Conservation (phyloP, 2,329 filamentous ascomycete genomes). For the Arthrobotrys musiformis region DNA sequence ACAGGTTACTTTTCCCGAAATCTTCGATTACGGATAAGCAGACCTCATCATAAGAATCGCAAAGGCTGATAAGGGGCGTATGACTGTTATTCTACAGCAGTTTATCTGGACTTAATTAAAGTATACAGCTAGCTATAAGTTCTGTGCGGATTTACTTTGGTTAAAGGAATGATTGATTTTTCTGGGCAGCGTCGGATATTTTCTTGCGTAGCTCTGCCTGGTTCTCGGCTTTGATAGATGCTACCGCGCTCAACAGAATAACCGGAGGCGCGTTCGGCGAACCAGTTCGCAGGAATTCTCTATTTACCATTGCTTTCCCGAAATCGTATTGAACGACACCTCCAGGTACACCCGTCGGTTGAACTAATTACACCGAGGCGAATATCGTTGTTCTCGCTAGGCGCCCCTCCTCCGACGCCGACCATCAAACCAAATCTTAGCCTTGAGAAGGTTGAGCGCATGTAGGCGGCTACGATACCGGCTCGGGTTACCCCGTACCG, state of each 20-base stretch:
- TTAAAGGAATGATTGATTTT: no score
- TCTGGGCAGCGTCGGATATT: no score
- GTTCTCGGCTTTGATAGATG: no score
- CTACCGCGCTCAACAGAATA: background rate
- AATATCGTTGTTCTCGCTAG: background rate
- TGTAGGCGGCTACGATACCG: background rate
- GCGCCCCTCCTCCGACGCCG: background rate
- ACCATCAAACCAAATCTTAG: constrained; percentile 4
- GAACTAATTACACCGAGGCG: background rate
- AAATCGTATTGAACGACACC: constrained; percentile 16
- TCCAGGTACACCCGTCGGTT: background rate
- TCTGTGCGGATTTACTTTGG: no score
- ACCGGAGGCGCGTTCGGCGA: background rate
- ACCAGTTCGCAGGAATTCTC: background rate
- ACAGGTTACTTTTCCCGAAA: no score
- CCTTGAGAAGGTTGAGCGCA: constrained; percentile 2
- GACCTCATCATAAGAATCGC: no score
- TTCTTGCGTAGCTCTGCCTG: no score
- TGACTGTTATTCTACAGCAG: no score
- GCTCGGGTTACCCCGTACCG: background rate
- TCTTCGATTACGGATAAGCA: no score
- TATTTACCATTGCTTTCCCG: background rate
- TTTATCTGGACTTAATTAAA: no score
- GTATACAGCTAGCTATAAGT: no score
- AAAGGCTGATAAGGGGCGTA: no score